A percentile compares a stretch with the other conserved stretches of the same genome.
phyloP scores from a whole-genome alignment of 192 early-diverging fungal genomes.

The Coemansia sp. region DNA sequence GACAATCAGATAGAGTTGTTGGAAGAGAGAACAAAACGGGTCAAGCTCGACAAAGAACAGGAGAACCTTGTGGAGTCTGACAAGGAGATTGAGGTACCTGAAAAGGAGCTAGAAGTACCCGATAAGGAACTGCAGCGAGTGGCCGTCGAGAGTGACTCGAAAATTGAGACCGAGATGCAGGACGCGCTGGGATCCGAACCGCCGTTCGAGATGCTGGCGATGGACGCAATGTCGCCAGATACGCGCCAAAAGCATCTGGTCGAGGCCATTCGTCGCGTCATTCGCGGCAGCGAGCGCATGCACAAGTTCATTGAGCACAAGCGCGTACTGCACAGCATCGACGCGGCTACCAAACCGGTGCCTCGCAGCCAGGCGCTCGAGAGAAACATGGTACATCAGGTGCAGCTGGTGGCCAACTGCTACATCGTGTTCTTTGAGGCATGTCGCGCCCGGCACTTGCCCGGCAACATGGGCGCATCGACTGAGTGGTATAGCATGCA shows the following conservation, averaged over 20 bases:
- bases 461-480: background rate
- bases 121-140: constrained; percentile 2
- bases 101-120: background rate
- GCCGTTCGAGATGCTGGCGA: constrained; percentile 18
- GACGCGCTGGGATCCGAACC: constrained; percentile 2
- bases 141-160: constrained; percentile 13
- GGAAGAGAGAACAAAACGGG: constrained; percentile 49
- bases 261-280: constrained; percentile 29
- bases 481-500: constrained; percentile 25
- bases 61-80: background rate
- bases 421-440: constrained; percentile 24
- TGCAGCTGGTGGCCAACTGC: constrained; percentile 43
- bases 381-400: constrained; percentile 39
- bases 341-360: constrained; percentile 24
- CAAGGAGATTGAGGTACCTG: background rate
- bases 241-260: constrained; percentile 18
- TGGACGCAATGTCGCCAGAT: constrained; percentile 13
- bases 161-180: constrained; percentile 27
- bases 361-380: constrained; percentile 40
- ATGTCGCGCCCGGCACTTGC: background rate
- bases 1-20: constrained; percentile 30
- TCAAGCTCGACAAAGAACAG: constrained; percentile 14
- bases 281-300: constrained; percentile 12
- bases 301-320: constrained; percentile 28
- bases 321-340: constrained; percentile 6